These are phyloP conservation scores for Trichomonas tenax DNA, from an alignment of 208 protist genomes.

Conservation along the genomic window DNA sequence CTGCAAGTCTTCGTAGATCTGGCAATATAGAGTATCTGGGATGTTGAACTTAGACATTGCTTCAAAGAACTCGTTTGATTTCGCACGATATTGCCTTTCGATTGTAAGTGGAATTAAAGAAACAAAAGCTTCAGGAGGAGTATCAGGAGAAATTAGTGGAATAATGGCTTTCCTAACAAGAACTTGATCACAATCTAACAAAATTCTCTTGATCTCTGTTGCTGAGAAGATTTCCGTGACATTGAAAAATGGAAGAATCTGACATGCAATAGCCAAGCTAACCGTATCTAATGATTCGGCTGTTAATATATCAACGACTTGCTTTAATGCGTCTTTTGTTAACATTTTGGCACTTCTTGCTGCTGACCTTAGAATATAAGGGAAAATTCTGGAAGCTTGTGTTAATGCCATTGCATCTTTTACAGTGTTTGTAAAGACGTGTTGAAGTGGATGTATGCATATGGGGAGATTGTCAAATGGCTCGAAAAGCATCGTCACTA, in stretches of 20 bases:
- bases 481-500: neutral
- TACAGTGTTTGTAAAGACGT: neutral
- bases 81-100: neutral
- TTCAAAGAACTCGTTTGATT: neutral
- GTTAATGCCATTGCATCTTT: neutral
- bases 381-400: neutral
- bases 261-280: neutral
- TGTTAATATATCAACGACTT: neutral
- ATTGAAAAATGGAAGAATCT: neutral
- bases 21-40: neutral
- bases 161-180: too few relatives aligned
- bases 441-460: neutral
- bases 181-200: neutral
- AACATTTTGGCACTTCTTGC: neutral
- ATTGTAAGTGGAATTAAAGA: neutral
- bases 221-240: neutral
- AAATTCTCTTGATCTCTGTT: neutral
- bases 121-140: neutral
- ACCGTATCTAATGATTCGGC: neutral
- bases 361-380: neutral
- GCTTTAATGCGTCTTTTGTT: neutral
- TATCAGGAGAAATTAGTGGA: neutral
- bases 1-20: neutral
- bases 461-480: neutral
- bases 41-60: neutral